Evolutionary conservation across 2,329 filamentous ascomycete genomes (phyloP), one percentile per base, ranked within the genome.

Genomic region (Podosphaera fusca): DNA sequence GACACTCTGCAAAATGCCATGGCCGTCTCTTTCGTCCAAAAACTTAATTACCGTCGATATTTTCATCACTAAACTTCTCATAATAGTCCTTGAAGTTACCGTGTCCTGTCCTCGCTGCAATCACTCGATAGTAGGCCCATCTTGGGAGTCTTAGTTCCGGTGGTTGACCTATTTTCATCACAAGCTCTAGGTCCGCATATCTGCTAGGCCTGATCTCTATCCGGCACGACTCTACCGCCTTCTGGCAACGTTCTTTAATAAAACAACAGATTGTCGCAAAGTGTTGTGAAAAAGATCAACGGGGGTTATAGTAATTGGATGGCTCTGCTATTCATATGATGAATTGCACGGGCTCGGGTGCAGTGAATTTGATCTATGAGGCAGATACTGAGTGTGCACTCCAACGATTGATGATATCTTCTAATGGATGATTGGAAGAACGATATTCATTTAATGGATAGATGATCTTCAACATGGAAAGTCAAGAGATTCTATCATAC

Each of bases 81-180:
- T 55, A 33, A 29, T 53, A 53, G 8, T 21, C n/a, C 30, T 3
- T 53, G 21, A 21, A 53, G 33, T 53, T 33, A 31, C 35, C 52
- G 30, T 55, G 35, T 12, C n/a, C 36, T 4, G 52, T 30, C 21
- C 35, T 55, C 4, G 52, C 52, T 29, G 35, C 52, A 21, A 40
- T 42, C 29, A 49, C 8, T 21, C 52, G 35, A 42, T 55, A 35
- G 30, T 55, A 42, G 7, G 35, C 35, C 52, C 35, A 55, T 35
- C 79, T 82, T 1, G 79, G 81, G 36, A 71, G 69, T 81, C 77
- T 62, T 14, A 34, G 71, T 60, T 51, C 54, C 53, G 29, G 60
- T 55, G 21, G 3, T 79, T 73, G 58, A 49, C n/a, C 62, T 61
- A 14, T 14, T 30, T 55, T 55, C 52, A 55, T 55, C 4, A 7